Evolutionary conservation across 345 rosid genomes (phyloP), one percentile per base, ranked within the genome.

Genomic region (Kandelia obovata): DNA sequence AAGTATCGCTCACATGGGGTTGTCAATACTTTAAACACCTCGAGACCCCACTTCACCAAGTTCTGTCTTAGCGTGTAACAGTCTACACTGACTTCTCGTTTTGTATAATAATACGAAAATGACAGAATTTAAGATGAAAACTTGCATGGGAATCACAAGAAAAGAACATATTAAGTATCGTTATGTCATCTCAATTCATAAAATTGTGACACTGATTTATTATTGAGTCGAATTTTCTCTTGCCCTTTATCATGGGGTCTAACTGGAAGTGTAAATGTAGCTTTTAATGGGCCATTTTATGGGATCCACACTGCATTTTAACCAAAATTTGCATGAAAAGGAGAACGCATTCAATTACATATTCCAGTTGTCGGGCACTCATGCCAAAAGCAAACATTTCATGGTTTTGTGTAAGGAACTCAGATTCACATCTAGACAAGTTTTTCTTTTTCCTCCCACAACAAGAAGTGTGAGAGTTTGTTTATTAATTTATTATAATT

Each of bases 1-100:
- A 21, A 15, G 69, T 34, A 58, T 27, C 58, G 71, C 58, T 70
- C 82, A 81, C 80, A 78, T 72, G 84, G 81, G 37, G 25, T 35
- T 23, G 21, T 55, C 31, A 16, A 66, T 53, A 32, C 58, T 28
- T 46, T 16, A 16, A 46, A 66, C 28, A 32, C 27, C 13, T 13
- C 0, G 6, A 37, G 60, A 58, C 73, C 79, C 74, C 84, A 75
- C 79, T 31, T 5, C 70, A 34, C 11, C 20, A 43, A 51, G 65
- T 58, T 21, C 68, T 49, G 69, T 39, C 58, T 34, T 58, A n/a
- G 37, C 52, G 15, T 55, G 1, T 28, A 21, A 65, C 39, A 66
- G 1, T 23, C 5, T 55, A 6, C 5, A 28, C 19, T 19, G 39
- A 13, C 20, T 52, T 9, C 10, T 39, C 15, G 5, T 53, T 23